A percentile compares a stretch with the other conserved stretches of the same genome.
These are phyloP conservation scores for Podospora bellae-mahoneyi DNA, from an alignment of 495 filamentous ascomycete species.

Conservation along the genomic window DNA sequence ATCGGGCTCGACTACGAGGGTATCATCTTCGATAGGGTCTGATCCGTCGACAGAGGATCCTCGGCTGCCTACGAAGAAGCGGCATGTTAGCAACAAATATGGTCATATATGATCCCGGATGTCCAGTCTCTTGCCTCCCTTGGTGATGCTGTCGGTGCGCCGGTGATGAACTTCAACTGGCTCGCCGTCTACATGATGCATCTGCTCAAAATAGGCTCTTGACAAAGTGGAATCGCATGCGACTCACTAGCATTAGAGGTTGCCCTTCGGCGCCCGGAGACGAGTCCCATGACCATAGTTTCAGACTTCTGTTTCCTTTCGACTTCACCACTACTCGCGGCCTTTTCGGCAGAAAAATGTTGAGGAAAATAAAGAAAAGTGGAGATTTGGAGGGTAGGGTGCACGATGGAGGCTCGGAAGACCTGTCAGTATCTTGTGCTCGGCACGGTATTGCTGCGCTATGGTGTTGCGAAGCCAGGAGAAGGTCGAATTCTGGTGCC, in stretches of 20 bases:
- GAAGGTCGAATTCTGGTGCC: constrained; percentile 4
- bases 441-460: background rate
- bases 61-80: constrained; percentile 41
- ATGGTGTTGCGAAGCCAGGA: background rate
- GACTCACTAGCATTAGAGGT: constrained; percentile 40
- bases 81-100: background rate
- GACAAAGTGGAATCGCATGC: constrained; percentile 12
- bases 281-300: constrained; percentile 32
- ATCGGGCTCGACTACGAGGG: constrained; percentile 67
- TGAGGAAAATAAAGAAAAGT: constrained; percentile 19
- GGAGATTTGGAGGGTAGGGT: constrained; percentile 4
- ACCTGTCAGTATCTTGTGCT: background rate
- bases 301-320: background rate
- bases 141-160: background rate
- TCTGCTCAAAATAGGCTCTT: constrained; percentile 24
- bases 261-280: constrained; percentile 35
- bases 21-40: constrained; percentile 64
- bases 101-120: background rate
- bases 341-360: background rate
- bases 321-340: background rate
- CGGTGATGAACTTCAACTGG: constrained; percentile 20
- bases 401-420: background rate
- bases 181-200: constrained; percentile 17
- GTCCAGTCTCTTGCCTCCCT: constrained; percentile 28
- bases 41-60: constrained; percentile 41